Base-by-base conservation (phyloP, 139 green algal genomes). In the Coelastrella sp. region DNA sequence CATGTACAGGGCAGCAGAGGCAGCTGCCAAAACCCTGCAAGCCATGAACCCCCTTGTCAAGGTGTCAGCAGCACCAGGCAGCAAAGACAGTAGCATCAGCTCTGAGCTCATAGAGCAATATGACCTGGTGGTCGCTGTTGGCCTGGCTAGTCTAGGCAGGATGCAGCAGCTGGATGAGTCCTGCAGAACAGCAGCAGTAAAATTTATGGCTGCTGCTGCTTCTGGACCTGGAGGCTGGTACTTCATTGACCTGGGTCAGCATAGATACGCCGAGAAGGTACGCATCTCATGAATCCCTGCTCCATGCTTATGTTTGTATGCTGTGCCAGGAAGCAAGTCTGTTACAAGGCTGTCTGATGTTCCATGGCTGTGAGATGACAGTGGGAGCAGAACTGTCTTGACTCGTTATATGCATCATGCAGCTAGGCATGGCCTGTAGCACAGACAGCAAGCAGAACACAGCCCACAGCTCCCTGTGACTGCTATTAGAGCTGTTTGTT, bases 11-110 rank as follows among this genome's bases (percentile, higher is more conserved):
- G 73, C 35, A 34, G 48, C 73, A 3, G 35, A 81, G 23, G 73
- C 50, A 50, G 73, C 73, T 35, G 73, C 73, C 40, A 53, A 53
- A 17, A 81, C 27, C 32, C 73, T 81, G 17, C 73, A 81, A 57
- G 73, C 73, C 4, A 81, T 81, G 73, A 98, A 98, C 86, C 96
- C 96, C 0, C 84, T 98, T 32, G 93, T 98, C 34, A 77, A 84
- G 17, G 91, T 98, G 2, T 15, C 37, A 0, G 80, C 85, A 7
- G 69, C 80, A 45, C 34, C 73, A 2, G 91, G 93, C 13, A 35
- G 11, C 51, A 4, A 21, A 75, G 63, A 81, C 50, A 41, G 32
- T 23, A 48, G 50, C 48, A 50, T 32, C 30, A 45, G 48, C 73
- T 34, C 21, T 43, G 35, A 81, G 27, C 48, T 67, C 43, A 38